Evolutionary conservation across 352 stramenopile species (phyloP), one percentile per base, ranked within the genome.

Genomic region (Pythium aphanidermatum): DNA sequence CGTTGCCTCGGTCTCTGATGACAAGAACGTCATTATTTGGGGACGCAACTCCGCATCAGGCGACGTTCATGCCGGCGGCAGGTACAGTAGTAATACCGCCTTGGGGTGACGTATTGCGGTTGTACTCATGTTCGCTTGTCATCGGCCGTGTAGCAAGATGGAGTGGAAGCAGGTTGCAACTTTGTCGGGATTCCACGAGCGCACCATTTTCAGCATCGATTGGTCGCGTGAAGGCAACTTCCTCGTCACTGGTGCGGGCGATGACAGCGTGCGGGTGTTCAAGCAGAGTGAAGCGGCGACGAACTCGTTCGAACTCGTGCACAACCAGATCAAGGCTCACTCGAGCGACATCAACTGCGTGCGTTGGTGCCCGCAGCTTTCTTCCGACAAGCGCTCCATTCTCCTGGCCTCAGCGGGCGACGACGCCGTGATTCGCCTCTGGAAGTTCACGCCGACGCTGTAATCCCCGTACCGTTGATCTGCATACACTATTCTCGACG

Each of bases 21-120:
- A 99, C 66, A 89, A 74, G 30, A 81, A 58, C 30, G 61, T 98
- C n/a, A 83, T 93, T 12, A 77, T 98, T 48, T 98, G 93, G 90
- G 83, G 94, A 48, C 66, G 68, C 39, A 74, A 96, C 32, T 69
- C 60, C 13, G 73, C 84, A 60, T 75, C 61, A 23, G 67, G 72
- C 31, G 62, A 79, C 13, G 37, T 70, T 30, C 46, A 68, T 23
- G 60, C 67, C 3, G 73, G 85, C 35, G 68, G 62, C 42, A 74
- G 60, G 68, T 83, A 31, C 20, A 58, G 30, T 24, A n/a, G n/a
- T n/a, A n/a, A n/a, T n/a, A n/a, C n/a, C n/a, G n/a, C n/a, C n/a
- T n/a, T n/a, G n/a, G n/a, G n/a, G n/a, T n/a, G n/a, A n/a, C n/a
- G n/a, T n/a, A n/a, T n/a, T n/a, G n/a, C n/a, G n/a, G n/a, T n/a